Base-by-base conservation (phyloP, 148 eudicot genomes). In the Vaccinium vitisidaea region DNA sequence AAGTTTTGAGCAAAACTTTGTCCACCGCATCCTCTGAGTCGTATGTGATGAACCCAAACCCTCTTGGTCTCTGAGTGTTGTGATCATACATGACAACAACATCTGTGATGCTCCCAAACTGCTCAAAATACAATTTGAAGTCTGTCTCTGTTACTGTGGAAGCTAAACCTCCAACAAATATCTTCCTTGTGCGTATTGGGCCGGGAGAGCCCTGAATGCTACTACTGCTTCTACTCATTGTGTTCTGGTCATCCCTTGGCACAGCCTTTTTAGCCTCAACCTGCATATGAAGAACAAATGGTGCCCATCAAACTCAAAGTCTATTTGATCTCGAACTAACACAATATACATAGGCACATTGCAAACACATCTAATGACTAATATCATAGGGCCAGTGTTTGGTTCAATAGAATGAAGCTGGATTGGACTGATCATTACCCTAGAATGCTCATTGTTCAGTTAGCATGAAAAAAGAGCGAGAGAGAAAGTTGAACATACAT, bases 221-320 rank as follows among this genome's bases (percentile, higher is more conserved):
- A 52, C 87, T 81, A 52, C 83, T 88, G 84, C 85, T 81, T 86
- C 90, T 81, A 86, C 88, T 88, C 46, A 86, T 58, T 43, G 85
- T 78, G 67, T 21, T 81, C 63, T 88, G 87, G 61, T 88, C 90
- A 65, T 88, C 90, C 85, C 88, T 86, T 50, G 90, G 90, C 39
- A 88, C 86, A 69, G 90, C 90, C 39, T 84, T 88, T 73, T 88
- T 88, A 4, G 90, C 90, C 85, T 88, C 90, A 81, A 88, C 90
- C 90, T 88, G 83, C 48, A 53, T 23, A 78, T 27, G 19, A 81
- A 81, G 58, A 75, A 76, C 80, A 23, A 13, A 8, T n/a, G 46
- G 27, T 16, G 61, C 65, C 36, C 32, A 53, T 52, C 65, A 52
- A 46, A 82, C 78, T 70, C 15, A 58, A 74, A 32, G 23, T n/a